A percentile compares a stretch with the other conserved stretches of the same genome.
Conservation (phyloP, 305 asterid species). For the Fraxinus dipetala region DNA sequence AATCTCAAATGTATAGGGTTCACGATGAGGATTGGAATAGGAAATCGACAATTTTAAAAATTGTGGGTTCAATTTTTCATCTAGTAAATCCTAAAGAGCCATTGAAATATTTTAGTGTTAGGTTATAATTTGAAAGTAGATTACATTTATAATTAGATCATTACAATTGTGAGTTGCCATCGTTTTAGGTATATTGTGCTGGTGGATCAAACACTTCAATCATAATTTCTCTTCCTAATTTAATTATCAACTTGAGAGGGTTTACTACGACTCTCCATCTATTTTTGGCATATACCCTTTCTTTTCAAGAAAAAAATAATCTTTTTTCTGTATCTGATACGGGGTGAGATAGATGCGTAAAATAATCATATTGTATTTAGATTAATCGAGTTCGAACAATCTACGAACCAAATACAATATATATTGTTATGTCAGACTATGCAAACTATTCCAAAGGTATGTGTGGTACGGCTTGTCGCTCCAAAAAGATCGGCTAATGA, state of each 20-base stretch:
- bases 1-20: too few species aligned
- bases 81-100: not conserved
- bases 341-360: not conserved
- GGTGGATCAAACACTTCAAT: slow-evolving; percentile 6
- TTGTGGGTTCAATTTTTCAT: too few species aligned
- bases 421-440: not conserved
- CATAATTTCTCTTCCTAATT: not conserved
- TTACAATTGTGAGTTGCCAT: not conserved
- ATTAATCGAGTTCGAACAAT: not conserved
- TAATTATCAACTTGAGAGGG: not conserved
- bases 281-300: not conserved
- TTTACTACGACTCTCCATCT: not conserved
- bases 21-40: too few species aligned
- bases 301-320: not conserved
- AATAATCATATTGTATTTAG: not conserved
- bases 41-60: too few species aligned
- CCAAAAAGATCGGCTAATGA: not conserved
- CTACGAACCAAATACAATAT: not conserved
- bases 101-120: too few species aligned
- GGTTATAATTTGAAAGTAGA: not conserved
- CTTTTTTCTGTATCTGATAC: too few species aligned
- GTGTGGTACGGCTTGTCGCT: not conserved
- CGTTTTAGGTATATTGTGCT: slow-evolving; percentile 8
- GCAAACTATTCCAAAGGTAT: not conserved
- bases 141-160: not conserved